Evolutionary conservation across 2,329 filamentous ascomycete species (phyloP).

Genomic region (Cladophialophora psammophila): DNA sequence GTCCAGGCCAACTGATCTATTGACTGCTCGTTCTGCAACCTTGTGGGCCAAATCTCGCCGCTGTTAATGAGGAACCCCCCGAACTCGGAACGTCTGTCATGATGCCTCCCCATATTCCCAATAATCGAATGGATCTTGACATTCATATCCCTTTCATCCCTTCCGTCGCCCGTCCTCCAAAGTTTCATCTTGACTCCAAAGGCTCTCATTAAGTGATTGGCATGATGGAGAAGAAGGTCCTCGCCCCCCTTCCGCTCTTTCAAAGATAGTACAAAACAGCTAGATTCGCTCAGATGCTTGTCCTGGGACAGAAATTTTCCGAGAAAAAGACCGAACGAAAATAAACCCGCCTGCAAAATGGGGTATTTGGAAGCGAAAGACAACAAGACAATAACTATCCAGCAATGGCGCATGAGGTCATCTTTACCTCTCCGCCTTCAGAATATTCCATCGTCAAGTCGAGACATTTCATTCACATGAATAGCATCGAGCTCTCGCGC

Average conservation of each 20-base stretch:
- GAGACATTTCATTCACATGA: slow-evolving; percentile 27
- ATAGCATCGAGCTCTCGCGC: slow-evolving; percentile 56
- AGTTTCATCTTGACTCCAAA: slow-evolving; percentile 9
- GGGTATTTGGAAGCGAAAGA: slow-evolving; percentile 26
- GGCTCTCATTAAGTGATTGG: slow-evolving; percentile 27
- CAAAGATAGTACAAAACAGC: slow-evolving; percentile 19
- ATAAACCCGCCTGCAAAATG: slow-evolving; percentile 24
- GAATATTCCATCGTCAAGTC: background rate
- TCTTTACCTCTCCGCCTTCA: background rate
- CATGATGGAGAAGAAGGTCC: slow-evolving; percentile 19
- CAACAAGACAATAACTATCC: slow-evolving; percentile 8
- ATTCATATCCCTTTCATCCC: slow-evolving; percentile 11
- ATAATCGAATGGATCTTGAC: background rate
- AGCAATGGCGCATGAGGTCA: background rate
- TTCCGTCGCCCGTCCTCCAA: slow-evolving; percentile 17
- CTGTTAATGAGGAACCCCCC: background rate
- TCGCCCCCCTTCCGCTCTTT: slow-evolving; percentile 1
- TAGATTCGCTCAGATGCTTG: slow-evolving; percentile 21
- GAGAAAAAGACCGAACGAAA: slow-evolving; percentile 6
- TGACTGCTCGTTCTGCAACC: slow-evolving; percentile 12
- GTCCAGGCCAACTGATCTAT: background rate
- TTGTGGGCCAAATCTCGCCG: background rate
- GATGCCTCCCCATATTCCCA: background rate
- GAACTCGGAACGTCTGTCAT: background rate
- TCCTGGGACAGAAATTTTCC: slow-evolving; percentile 8